phyloP scores from a whole-genome alignment of 371 early-diverging fungal species.

The Mortierella sp. region DNA sequence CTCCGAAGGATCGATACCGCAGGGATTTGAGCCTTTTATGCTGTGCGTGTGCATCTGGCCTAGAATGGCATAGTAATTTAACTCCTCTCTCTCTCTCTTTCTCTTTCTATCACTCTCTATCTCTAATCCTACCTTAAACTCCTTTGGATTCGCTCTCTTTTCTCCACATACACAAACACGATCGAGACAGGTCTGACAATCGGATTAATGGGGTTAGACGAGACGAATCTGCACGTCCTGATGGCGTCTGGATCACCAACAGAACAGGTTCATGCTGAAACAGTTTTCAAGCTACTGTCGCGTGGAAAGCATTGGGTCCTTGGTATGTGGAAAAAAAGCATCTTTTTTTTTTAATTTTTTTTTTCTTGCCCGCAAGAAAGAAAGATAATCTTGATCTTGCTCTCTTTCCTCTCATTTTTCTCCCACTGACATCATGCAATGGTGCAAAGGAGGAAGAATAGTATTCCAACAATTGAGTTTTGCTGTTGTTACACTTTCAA shows the following conservation, averaged over 20 bases:
- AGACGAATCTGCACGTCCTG: slow-evolving; percentile 73
- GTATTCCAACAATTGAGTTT: too few species aligned
- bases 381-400: too few species aligned
- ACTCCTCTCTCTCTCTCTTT: background rate
- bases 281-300: slow-evolving; percentile 72
- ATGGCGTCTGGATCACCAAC: slow-evolving; percentile 73
- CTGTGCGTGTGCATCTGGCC: slow-evolving; percentile 3
- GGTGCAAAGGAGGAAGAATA: too few species aligned
- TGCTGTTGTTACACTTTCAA: too few species aligned
- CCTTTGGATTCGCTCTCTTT: background rate
- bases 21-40: background rate
- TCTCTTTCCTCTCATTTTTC: too few species aligned
- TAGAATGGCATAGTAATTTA: too few species aligned
- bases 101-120: background rate
- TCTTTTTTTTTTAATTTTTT: background rate
- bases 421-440: too few species aligned
- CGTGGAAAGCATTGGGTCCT: slow-evolving; percentile 86
- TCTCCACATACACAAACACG: background rate
- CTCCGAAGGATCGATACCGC: too few species aligned
- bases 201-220: slow-evolving; percentile 83
- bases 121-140: too few species aligned
- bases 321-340: slow-evolving; percentile 19
- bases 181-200: slow-evolving; percentile 76
- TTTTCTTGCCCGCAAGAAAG: background rate
- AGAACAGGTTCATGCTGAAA: slow-evolving; percentile 74